Evolutionary conservation across 768 basidiomycete genomes (phyloP), one percentile per base, ranked within the genome.

Genomic region (Termitomyces sp.): DNA sequence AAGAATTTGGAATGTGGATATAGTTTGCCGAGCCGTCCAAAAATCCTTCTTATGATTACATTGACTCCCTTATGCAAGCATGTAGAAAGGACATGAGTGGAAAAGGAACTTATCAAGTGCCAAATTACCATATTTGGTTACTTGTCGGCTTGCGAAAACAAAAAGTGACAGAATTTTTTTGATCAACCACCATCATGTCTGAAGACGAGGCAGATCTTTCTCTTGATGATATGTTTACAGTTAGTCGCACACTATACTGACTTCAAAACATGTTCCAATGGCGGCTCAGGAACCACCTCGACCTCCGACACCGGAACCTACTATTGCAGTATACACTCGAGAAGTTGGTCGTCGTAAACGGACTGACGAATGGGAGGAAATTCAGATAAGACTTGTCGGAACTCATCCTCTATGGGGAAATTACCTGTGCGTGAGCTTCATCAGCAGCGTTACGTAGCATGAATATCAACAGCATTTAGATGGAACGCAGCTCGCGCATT

Each of bases 361-460:
- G 16, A 54, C 48, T 11, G 51, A 63, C 24, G 69, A 71, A 34
- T 77, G 78, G 78, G 63, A 70, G 12, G 70, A 77, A 36, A 75
- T 94, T 16, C 71, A 74, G 6, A 87, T 94, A 42, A 75, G 83
- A 59, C 78, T 94, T 7, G 89, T 94, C 0, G 92, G 92, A 15
- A 81, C 81, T 1, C 92, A 93, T 66, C 87, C 90, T 1, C 74
- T 93, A 4, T 93, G 91, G 91, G 91, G 84, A 1, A 89, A 93
- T 67, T 76, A 91, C 67, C 69, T 93, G 91, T 92, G 63, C 58
- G 77, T 68, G 33, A 39, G 24, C 42, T 16, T 45, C 4, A 31
- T 33, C 8, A 24, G 37, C 6, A 22, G 34, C 6, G 11, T 49
- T 15, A 12, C 1, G 2, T 30, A 18, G 22, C 6, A 36, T 49